Evolutionary conservation across 192 early-diverging fungal genomes (phyloP), one percentile per base, ranked within the genome.

Genomic region (Haplosporangium gracile): DNA sequence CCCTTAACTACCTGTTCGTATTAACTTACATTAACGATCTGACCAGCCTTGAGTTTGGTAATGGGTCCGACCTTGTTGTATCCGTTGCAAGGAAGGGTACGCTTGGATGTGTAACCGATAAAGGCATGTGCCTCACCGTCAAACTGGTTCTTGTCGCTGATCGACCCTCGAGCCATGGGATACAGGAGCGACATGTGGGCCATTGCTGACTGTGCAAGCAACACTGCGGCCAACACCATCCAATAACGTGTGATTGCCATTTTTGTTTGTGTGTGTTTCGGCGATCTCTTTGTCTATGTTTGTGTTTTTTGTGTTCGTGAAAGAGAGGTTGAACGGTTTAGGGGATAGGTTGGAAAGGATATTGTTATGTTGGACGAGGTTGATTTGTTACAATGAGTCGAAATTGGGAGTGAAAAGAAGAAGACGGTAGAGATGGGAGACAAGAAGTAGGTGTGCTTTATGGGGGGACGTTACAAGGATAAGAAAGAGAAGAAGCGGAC

Each of bases 141-240:
- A 9, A 11, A 69, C 63, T 79, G 57, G 7, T 13, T 36, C 39
- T 43, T 78, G 45, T 73, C 76, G 6, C 42, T 5, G 24, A 38
- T 0, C 57, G 36, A 57, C 36, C 84, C 84, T 16, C 84, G 84
- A 36, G 72, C 70, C 70, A 42, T 65, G 7, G 84, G 84, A 34
- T 81, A 75, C 9, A 80, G 39, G 18, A 86, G 39, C 0, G 76
- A 70, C 79, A 86, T 81, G 42, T 86, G 84, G 9, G 84, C 84
- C 3, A 43, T 29, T 4, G 72, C 36, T 49, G 77, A 65, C 42
- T 51, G 18, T 9, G 39, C n/a, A 2, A 78, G 49, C 47, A 74
- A 4, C 16, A n/a, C 51, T 1, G 70, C 49, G 5, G 71, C 68
- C 6, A 70, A 32, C 32, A 43, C 29, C 29, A 34, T 38, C 76